These are phyloP conservation scores for Leptodontidium sp. DNA, from an alignment of 2,329 filamentous ascomycete species.

Conservation along the genomic window DNA sequence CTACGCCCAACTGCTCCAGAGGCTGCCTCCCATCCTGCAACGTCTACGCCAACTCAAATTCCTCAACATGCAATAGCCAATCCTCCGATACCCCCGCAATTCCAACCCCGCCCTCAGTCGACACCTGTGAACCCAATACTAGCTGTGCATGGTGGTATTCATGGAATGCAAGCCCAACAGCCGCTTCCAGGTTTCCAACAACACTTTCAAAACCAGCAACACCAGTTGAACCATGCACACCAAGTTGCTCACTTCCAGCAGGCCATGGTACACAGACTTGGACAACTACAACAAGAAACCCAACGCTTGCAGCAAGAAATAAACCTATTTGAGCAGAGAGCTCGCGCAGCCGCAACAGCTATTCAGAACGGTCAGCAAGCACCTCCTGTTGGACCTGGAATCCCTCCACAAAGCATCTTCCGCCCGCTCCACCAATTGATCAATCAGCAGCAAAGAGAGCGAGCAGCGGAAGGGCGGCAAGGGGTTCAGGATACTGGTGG, in stretches of 20 bases:
- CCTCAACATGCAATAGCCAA: constrained; percentile 21
- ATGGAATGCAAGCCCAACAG: constrained; percentile 39
- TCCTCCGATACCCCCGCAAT: constrained; percentile 29
- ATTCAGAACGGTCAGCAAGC: constrained; percentile 28
- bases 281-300: constrained; percentile 57
- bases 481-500: constrained; percentile 36
- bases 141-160: constrained; percentile 34
- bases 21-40: constrained; percentile 16
- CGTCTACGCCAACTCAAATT: constrained; percentile 16
- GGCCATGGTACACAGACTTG: constrained; percentile 48
- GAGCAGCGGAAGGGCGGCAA: constrained; percentile 39
- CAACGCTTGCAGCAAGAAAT: constrained; percentile 52
- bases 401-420: constrained; percentile 30
- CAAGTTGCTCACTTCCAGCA: constrained; percentile 16
- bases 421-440: constrained; percentile 39
- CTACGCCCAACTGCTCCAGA: constrained; percentile 51
- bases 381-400: constrained; percentile 15
- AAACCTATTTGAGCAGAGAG: constrained; percentile 36
- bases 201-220: constrained; percentile 39
- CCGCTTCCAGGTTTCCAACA: constrained; percentile 41
- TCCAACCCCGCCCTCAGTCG: constrained; percentile 36
- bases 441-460: constrained; percentile 41
- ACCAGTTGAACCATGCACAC: constrained; percentile 30
- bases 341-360: constrained; percentile 26
- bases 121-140: constrained; percentile 33